A percentile compares a stretch with the other conserved stretches of the same genome.
Evolutionary conservation across 169 alveolate species (phyloP).

Genomic region (Cyclospora cayetanensis): DNA sequence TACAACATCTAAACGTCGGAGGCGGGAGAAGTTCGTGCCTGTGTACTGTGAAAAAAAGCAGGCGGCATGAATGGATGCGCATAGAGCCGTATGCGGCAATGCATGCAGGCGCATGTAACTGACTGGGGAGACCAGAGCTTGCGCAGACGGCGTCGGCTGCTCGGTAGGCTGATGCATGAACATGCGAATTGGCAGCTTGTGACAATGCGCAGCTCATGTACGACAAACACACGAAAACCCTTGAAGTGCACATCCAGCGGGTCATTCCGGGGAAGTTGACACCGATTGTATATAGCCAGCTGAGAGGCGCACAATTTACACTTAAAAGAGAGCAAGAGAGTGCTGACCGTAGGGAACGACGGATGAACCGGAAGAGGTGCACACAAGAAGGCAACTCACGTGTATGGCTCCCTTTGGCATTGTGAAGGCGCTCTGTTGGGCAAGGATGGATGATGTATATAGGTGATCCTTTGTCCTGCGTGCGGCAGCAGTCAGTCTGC

Average conservation of each 20-base stretch:
- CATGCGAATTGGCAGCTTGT: too few relatives aligned
- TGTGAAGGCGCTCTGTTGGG: too few relatives aligned
- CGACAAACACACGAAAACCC: too few relatives aligned
- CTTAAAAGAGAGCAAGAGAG: too few relatives aligned
- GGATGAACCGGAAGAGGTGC: not conserved
- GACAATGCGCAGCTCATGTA: too few relatives aligned
- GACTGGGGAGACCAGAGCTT: not conserved
- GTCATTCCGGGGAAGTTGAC: not conserved
- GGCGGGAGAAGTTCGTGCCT: constrained; percentile 80
- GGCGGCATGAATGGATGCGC: not conserved
- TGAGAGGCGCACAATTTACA: not conserved
- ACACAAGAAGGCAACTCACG: not conserved
- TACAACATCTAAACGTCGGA: constrained; percentile 82
- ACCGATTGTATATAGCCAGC: not conserved
- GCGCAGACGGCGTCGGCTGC: not conserved
- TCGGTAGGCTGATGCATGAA: too few relatives aligned
- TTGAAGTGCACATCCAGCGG: too few relatives aligned
- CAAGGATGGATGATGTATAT: too few relatives aligned
- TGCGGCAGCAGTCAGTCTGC: too few relatives aligned
- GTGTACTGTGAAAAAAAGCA: constrained; percentile 71
- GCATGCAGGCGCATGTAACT: not conserved
- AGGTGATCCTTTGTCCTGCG: too few relatives aligned
- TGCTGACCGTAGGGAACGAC: not conserved
- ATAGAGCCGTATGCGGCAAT: not conserved
- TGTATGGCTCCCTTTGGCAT: constrained; percentile 24